Conservation (phyloP, 768 basidiomycete genomes). For the Dioszegia crocea region DNA sequence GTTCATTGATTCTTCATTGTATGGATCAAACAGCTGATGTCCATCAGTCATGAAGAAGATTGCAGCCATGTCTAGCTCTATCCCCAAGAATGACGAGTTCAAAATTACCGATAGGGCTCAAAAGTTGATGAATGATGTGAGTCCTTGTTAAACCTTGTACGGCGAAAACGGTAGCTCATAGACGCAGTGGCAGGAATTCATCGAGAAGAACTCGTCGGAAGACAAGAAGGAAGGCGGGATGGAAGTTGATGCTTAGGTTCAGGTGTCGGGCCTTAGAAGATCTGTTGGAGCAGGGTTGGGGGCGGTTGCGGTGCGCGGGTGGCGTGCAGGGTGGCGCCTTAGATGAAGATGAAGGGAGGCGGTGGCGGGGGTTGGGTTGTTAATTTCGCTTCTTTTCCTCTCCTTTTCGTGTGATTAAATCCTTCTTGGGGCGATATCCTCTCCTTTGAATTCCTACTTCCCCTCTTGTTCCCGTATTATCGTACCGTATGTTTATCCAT, state of each 20-base stretch:
- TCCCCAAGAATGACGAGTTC: constrained; percentile 65
- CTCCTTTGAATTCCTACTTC: too few species aligned
- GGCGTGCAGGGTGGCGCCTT: neutral
- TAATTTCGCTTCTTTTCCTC: too few species aligned
- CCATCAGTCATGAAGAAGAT: constrained; percentile 79
- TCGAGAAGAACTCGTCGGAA: neutral
- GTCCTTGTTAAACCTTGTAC: neutral
- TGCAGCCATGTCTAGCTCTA: constrained; percentile 55
- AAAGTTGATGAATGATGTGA: constrained; percentile 60
- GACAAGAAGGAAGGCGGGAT: constrained; percentile 5
- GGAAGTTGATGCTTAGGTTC: neutral
- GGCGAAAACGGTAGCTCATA: neutral
- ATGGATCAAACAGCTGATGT: neutral
- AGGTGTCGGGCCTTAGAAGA: neutral
- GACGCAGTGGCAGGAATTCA: constrained; percentile 26
- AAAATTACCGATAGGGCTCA: constrained; percentile 68
- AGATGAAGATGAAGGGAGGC: too few species aligned
- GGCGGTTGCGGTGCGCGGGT: neutral
- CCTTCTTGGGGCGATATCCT: too few species aligned
- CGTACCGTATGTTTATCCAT: too few species aligned
- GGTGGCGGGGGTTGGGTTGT: too few species aligned
- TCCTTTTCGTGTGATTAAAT: too few species aligned
- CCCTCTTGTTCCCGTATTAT: too few species aligned
- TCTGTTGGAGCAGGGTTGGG: neutral
- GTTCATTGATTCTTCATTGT: neutral